Percentiles rank a stretch among this genome's conserved stretches.
Conservation (phyloP, 2,329 filamentous ascomycete species). For the Diaporthe capsici region DNA sequence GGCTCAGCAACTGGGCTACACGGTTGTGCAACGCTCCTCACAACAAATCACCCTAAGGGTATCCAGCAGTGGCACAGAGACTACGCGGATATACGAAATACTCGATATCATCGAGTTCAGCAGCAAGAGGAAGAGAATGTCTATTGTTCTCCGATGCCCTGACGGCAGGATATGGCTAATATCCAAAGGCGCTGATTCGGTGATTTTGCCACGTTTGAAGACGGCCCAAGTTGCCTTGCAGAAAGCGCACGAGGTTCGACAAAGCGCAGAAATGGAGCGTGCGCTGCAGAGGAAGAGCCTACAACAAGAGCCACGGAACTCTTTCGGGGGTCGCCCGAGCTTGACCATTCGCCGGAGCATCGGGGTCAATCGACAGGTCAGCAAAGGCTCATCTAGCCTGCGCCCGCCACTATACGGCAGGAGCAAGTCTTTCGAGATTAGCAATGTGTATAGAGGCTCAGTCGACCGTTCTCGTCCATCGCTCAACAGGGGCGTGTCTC, state of each 20-base stretch:
- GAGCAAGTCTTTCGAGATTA: constrained; percentile 63
- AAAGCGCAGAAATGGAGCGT: constrained; percentile 71
- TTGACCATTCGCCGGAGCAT: constrained; percentile 64
- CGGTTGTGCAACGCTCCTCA: constrained; percentile 81
- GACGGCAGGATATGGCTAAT: constrained; percentile 86
- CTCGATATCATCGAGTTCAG: constrained; percentile 93
- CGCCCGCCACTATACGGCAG: constrained; percentile 50
- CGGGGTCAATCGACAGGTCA: constrained; percentile 45
- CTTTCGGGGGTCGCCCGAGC: constrained; percentile 68
- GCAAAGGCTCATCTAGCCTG: constrained; percentile 46
- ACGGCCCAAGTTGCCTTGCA: constrained; percentile 80
- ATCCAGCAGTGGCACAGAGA: constrained; percentile 50
- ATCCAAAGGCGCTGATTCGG: constrained; percentile 92
- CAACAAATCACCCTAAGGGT: constrained; percentile 73
- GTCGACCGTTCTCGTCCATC: constrained; percentile 56
- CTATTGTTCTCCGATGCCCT: constrained; percentile 87
- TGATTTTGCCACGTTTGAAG: constrained; percentile 83
- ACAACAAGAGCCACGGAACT: constrained; percentile 67
- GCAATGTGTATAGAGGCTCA: constrained; percentile 53
- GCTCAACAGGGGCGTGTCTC: constrained; percentile 54
- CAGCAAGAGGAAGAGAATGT: constrained; percentile 91
- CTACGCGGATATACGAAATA: constrained; percentile 77
- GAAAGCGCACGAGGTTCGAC: constrained; percentile 77
- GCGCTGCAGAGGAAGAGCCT: constrained; percentile 70
- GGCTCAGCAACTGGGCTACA: constrained; percentile 86